Evolutionary conservation across 75 land plant species (phyloP).

Genomic region (Sequoiadendron giganteum): DNA sequence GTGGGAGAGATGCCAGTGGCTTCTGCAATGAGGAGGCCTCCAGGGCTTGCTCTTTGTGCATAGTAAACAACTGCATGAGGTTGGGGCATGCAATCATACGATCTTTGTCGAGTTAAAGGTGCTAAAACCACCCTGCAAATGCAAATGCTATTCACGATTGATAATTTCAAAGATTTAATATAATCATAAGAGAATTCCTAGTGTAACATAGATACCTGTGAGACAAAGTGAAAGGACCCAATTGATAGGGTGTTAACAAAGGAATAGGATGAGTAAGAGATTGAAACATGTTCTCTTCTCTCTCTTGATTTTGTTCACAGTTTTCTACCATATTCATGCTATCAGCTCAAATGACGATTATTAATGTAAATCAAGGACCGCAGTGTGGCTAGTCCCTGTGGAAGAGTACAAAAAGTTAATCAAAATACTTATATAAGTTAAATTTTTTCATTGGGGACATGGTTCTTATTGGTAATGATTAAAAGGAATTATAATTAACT

Average conservation of each 20-base stretch:
- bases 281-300: neutral
- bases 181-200: neutral
- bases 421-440: too few relatives aligned
- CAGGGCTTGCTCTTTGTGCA: conserved; percentile 19
- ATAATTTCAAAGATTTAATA: neutral
- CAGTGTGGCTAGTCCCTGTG: too few relatives aligned
- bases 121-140: conserved; percentile 24
- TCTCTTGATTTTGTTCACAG: neutral
- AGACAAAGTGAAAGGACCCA: conserved; percentile 21
- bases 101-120: conserved; percentile 21
- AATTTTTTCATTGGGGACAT: too few relatives aligned
- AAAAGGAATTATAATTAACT: too few relatives aligned
- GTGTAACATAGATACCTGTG: conserved; percentile 14
- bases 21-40: conserved; percentile 30
- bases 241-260: conserved; percentile 20
- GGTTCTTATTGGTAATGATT: too few relatives aligned
- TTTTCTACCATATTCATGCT: neutral
- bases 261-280: conserved; percentile 5
- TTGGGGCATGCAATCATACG: conserved; percentile 16
- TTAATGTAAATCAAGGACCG: too few relatives aligned
- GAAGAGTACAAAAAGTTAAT: too few relatives aligned
- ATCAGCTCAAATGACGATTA: neutral
- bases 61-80: conserved; percentile 29
- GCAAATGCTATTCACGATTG: neutral
- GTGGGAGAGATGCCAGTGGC: conserved; percentile 24